Evolutionary conservation across 495 filamentous ascomycete genomes (phyloP).

Genomic region (Neurospora sublineolata): DNA sequence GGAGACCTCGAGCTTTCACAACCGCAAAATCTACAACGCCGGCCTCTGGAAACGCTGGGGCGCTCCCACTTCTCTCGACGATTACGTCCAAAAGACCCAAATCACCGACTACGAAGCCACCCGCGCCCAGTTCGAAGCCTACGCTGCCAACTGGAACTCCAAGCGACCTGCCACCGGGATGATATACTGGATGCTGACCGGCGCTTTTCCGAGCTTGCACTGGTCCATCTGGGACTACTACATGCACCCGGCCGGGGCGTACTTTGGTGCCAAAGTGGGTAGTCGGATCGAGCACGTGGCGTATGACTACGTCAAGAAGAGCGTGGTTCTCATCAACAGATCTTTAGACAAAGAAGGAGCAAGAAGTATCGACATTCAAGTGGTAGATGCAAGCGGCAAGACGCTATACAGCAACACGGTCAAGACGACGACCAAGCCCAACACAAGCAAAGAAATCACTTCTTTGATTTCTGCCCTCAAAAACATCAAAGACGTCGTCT

Average conservation of each 20-base stretch:
- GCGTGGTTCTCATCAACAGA: constrained; percentile 46
- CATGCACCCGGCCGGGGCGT: constrained; percentile 43
- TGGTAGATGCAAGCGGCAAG: constrained; percentile 38
- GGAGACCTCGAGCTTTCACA: constrained; percentile 39
- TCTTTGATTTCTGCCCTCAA: constrained; percentile 23
- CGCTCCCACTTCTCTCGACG: constrained; percentile 36
- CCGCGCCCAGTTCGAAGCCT: constrained; percentile 48
- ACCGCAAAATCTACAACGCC: constrained; percentile 45
- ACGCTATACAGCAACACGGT: constrained; percentile 20
- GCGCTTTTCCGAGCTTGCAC: constrained; percentile 53
- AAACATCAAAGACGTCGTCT: constrained; percentile 34
- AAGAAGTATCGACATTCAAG: constrained; percentile 35
- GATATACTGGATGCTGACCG: constrained; percentile 62
- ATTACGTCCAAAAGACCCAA: constrained; percentile 38
- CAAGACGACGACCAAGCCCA: constrained; percentile 21
- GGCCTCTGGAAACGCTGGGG: constrained; percentile 45
- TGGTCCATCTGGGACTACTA: constrained; percentile 61
- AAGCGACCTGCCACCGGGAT: constrained; percentile 45
- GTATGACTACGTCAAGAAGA: constrained; percentile 38
- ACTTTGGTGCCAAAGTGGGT: constrained; percentile 48
- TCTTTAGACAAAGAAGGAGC: constrained; percentile 29
- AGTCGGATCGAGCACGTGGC: constrained; percentile 43
- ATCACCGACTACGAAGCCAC: constrained; percentile 56
- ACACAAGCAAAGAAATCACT: constrained; percentile 23
- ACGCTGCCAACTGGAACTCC: constrained; percentile 38